phyloP scores from a whole-genome alignment of 2,329 filamentous ascomycete species.

The Neopestalotiopsis clavispora region DNA sequence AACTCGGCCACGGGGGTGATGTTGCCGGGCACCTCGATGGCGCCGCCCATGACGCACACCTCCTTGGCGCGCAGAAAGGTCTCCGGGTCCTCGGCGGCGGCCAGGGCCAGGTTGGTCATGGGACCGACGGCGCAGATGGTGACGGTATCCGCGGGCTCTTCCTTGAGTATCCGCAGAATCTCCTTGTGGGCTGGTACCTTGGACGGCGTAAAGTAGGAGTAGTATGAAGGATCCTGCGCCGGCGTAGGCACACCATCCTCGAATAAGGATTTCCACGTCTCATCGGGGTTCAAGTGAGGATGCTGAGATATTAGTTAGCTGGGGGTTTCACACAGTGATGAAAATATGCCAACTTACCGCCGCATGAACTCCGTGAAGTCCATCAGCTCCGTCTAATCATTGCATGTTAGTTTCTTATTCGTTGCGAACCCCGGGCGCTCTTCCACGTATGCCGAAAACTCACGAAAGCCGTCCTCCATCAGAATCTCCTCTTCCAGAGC shows the following conservation, averaged over 20 bases:
- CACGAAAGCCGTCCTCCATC: slow-evolving; percentile 87
- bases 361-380: slow-evolving; percentile 76
- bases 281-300: slow-evolving; percentile 74
- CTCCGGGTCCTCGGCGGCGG: slow-evolving; percentile 86
- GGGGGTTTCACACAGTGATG: neutral
- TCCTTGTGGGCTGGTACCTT: slow-evolving; percentile 77
- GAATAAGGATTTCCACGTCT: slow-evolving; percentile 77
- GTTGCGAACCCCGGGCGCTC: neutral
- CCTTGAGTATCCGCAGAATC: slow-evolving; percentile 83
- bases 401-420: slow-evolving; percentile 19
- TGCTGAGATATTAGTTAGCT: slow-evolving; percentile 49
- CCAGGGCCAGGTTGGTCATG: slow-evolving; percentile 89
- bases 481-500: slow-evolving; percentile 84
- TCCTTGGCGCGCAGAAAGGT: slow-evolving; percentile 89
- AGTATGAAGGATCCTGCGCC: slow-evolving; percentile 49
- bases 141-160: slow-evolving; percentile 82
- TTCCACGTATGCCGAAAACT: slow-evolving; percentile 35
- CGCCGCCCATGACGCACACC: slow-evolving; percentile 93
- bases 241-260: slow-evolving; percentile 39
- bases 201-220: slow-evolving; percentile 76
- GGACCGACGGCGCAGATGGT: slow-evolving; percentile 91
- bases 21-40: slow-evolving; percentile 80
- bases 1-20: slow-evolving; percentile 88
- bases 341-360: slow-evolving; percentile 40
- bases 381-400: slow-evolving; percentile 71